These are phyloP conservation scores for Aspergillus brasiliensis DNA, from an alignment of 2,329 filamentous ascomycete genomes.

Conservation along the genomic window DNA sequence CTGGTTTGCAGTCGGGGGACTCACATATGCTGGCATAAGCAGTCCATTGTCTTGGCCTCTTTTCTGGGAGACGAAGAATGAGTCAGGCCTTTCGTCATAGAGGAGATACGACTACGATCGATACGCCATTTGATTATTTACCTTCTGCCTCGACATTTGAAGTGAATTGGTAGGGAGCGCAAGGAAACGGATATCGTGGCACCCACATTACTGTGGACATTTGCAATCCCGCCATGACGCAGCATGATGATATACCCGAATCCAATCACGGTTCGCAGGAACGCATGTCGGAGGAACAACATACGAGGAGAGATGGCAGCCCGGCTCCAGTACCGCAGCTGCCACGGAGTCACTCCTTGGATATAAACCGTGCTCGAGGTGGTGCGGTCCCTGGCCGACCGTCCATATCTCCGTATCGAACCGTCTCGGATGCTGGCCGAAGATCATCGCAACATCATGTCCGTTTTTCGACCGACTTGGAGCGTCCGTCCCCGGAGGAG, in stretches of 20 bases:
- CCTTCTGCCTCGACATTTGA: neutral
- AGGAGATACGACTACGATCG: constrained; percentile 11
- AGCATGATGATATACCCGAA: constrained; percentile 16
- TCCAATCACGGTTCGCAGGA: constrained; percentile 13
- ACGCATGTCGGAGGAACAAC: constrained; percentile 11
- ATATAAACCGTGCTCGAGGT: constrained; percentile 10
- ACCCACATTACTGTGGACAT: neutral
- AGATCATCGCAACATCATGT: constrained; percentile 35
- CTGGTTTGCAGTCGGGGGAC: neutral
- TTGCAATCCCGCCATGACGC: constrained; percentile 19
- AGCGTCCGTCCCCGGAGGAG: constrained; percentile 26
- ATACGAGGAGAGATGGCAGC: constrained; percentile 2
- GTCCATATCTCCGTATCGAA: constrained; percentile 30
- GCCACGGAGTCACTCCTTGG: constrained; percentile 19
- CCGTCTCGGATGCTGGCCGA: constrained; percentile 31
- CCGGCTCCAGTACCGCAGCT: constrained; percentile 5
- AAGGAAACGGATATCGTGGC: neutral
- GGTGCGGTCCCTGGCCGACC: constrained; percentile 20
- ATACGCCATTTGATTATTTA: neutral
- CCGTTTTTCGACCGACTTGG: constrained; percentile 37
- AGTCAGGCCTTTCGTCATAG: constrained; percentile 9
- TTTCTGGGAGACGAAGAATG: constrained; percentile 11
- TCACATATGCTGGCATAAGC: neutral
- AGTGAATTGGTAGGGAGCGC: neutral
- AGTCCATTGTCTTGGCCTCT: neutral